phyloP scores from a whole-genome alignment of 169 alveolate species.

The Ichthyophthirius multifiliis region DNA sequence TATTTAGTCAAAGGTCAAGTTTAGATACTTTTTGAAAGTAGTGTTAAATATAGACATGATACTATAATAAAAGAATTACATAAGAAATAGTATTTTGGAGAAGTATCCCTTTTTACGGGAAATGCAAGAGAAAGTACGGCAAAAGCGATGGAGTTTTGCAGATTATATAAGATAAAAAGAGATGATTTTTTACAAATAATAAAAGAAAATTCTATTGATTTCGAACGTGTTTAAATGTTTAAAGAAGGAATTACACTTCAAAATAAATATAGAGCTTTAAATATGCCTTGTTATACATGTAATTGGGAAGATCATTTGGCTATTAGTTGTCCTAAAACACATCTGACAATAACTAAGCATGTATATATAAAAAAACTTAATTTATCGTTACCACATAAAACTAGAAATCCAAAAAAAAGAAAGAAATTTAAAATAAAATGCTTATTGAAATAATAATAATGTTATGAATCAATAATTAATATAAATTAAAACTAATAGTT shows the following conservation, averaged over 20 bases:
- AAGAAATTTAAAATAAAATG: no score
- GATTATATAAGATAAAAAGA: background rate
- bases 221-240: background rate
- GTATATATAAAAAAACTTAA: background rate
- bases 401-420: no score
- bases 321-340: background rate
- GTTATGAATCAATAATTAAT: no score
- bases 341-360: background rate
- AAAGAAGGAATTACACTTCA: background rate
- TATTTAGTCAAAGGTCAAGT: background rate
- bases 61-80: background rate
- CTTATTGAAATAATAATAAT: no score
- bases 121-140: background rate
- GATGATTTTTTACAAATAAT: background rate
- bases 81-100: background rate
- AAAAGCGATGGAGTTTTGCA: background rate
- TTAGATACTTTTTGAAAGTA: background rate
- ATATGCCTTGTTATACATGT: background rate
- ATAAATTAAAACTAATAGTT: no score
- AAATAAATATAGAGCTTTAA: background rate
- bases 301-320: background rate
- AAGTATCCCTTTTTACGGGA: background rate
- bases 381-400: background rate
- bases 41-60: background rate
- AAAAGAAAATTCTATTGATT: background rate